Conservation (phyloP, 2,329 filamentous ascomycete genomes). For the Camillea tinctor region DNA sequence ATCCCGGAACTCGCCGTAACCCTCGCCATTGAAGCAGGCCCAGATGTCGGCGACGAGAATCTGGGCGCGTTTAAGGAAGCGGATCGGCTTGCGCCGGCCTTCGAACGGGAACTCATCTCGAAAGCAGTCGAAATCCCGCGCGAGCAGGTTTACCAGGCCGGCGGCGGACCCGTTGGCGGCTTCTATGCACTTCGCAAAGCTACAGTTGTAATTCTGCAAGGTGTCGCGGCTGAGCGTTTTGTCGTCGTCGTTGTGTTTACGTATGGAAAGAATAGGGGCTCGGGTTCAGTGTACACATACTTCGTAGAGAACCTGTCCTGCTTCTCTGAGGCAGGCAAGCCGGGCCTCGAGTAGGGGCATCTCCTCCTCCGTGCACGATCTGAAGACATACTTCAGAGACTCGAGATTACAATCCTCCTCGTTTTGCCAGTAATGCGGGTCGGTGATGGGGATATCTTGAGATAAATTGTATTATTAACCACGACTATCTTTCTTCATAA, state of each 20-base stretch:
- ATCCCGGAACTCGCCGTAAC: conserved; percentile 79
- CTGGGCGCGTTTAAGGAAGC: conserved; percentile 90
- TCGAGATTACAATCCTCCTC: conserved; percentile 74
- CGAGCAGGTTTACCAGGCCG: conserved; percentile 80
- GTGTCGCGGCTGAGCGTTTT: conserved; percentile 15
- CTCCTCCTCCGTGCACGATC: conserved; percentile 80
- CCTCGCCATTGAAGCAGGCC: conserved; percentile 86
- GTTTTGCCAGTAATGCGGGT: conserved; percentile 80
- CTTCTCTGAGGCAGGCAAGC: conserved; percentile 76
- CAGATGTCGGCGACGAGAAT: conserved; percentile 95
- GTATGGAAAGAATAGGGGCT: conserved; percentile 5
- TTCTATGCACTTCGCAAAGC: conserved; percentile 69
- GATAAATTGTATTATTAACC: conserved; percentile 21
- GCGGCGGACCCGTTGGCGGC: conserved; percentile 78
- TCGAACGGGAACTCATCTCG: conserved; percentile 77
- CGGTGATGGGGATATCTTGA: conserved; percentile 81
- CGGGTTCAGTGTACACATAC: conserved; percentile 43
- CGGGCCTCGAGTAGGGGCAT: conserved; percentile 83
- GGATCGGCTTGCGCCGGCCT: conserved; percentile 65
- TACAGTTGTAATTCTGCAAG: conserved; percentile 69
- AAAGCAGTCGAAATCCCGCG: conserved; percentile 81
- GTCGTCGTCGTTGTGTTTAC: conserved; percentile 4
- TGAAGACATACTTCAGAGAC: conserved; percentile 73
- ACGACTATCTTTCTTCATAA: conserved; percentile 7
- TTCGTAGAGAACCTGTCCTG: conserved; percentile 75